Base-by-base conservation (phyloP, 768 basidiomycete genomes). In the Suillus paluster region DNA sequence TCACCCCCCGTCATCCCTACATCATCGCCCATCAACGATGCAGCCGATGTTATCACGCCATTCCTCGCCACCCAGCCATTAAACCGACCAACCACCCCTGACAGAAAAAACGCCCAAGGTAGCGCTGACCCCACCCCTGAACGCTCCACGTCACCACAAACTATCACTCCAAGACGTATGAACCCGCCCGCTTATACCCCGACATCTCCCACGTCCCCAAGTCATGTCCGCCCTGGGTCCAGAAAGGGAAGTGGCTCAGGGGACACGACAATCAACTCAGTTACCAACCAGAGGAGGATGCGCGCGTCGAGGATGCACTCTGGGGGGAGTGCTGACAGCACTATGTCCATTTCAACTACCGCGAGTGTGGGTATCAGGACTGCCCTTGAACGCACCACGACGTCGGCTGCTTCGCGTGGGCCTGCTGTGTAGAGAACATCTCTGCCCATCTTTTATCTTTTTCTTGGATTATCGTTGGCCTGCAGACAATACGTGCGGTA, bases 101-200 rank as follows among this genome's bases (percentile, higher is more conserved):
- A 46, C 3, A 25, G 23, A 54, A 70, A 64, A 17, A 50, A 52
- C 5, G 42, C 62, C 1, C 62, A 69, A 33, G 63, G 45, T 5
- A 21, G 10, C 11, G 36, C 60, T 6, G 64, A 64, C 50, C 57
- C 49, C 12, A 38, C 25, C 2, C 57, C 25, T 27, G 59, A 60
- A 15, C 57, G 25, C 12, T 55, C 33, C 3, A n/a, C 27, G 23
- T 33, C 63, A 33, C 41, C 64, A 0, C 42, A 65, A 5, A 60
- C 49, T n/a, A n/a, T n/a, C n/a, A n/a, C n/a, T 34, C 64, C 36
- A 38, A 66, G 69, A 10, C 65, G 73, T 1, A 48, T 74, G 59
- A 74, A 74, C 45, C 73, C 74, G 17, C 73, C 74, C 4, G 62
- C 73, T 6, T 74, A 74, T 42, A 61, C 67, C 30, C 59, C 61